phyloP scores from a whole-genome alignment of 306 rosid species.

The Vigna reflexopilosa region DNA sequence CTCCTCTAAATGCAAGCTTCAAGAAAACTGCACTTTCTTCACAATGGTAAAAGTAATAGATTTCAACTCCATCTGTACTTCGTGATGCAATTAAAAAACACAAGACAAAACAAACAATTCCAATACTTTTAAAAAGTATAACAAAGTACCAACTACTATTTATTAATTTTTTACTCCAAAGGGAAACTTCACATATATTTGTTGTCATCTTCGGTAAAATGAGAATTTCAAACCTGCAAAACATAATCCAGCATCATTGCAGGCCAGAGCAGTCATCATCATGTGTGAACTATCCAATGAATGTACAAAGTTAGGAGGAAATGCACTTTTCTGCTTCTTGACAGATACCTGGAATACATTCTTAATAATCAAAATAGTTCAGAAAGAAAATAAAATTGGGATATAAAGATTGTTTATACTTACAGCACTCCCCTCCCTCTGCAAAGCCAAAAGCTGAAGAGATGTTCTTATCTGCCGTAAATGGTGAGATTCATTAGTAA shows the following conservation, averaged over 20 bases:
- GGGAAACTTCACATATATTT: conserved; percentile 19
- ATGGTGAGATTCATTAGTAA: conserved; percentile 44
- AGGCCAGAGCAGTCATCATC: conserved; percentile 95
- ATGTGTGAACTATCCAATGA: conserved; percentile 87
- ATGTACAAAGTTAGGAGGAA: conserved; percentile 89
- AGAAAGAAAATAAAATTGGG: conserved; percentile 29
- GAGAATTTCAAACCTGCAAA: conserved; percentile 74
- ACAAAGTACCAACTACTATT: background rate
- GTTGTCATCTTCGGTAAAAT: conserved; percentile 7
- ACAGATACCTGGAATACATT: conserved; percentile 61
- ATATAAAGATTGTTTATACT: conserved; percentile 36
- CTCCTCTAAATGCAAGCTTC: background rate
- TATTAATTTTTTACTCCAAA: background rate
- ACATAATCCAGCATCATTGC: conserved; percentile 78
- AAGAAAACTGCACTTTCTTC: background rate
- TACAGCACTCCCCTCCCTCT: conserved; percentile 69
- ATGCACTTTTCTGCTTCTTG: conserved; percentile 85
- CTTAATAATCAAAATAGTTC: conserved; percentile 20
- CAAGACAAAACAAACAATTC: conserved; percentile 21
- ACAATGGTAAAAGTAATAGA: conserved; percentile 14
- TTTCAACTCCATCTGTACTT: conserved; percentile 8
- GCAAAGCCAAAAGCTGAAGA: conserved; percentile 85
- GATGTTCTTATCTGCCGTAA: conserved; percentile 76
- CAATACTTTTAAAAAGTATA: background rate
- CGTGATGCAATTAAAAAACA: background rate